Conservation (phyloP, 2,329 filamentous ascomycete species). For the Aspergillus caelatus region DNA sequence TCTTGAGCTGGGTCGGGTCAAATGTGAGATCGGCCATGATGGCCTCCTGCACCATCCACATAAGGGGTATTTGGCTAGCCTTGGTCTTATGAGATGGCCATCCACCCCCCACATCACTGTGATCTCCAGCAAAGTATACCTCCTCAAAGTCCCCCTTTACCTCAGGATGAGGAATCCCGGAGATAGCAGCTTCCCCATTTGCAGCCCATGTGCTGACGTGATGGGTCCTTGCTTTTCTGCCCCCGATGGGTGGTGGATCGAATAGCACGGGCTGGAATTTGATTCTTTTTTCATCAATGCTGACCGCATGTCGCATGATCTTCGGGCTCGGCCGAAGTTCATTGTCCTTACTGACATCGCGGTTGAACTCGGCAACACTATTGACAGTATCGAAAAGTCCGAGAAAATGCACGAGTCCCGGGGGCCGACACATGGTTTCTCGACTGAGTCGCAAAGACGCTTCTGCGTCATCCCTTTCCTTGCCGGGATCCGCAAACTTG, state of each 20-base stretch:
- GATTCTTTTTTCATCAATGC: slow-evolving; percentile 57
- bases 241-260: not conserved
- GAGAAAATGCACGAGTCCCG: slow-evolving; percentile 24
- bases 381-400: slow-evolving; percentile 32
- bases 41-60: slow-evolving; percentile 69
- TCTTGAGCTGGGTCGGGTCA: slow-evolving; percentile 46
- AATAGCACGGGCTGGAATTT: slow-evolving; percentile 47
- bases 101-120: slow-evolving; percentile 75
- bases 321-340: slow-evolving; percentile 38
- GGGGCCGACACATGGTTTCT: slow-evolving; percentile 23
- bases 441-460: slow-evolving; percentile 12
- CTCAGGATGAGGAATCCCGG: not conserved
- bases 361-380: slow-evolving; percentile 25
- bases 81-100: slow-evolving; percentile 62
- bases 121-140: slow-evolving; percentile 71
- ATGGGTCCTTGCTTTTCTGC: not conserved
- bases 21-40: slow-evolving; percentile 68
- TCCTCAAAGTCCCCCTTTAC: slow-evolving; percentile 65
- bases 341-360: slow-evolving; percentile 15
- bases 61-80: slow-evolving; percentile 66
- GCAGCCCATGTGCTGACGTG: slow-evolving; percentile 26
- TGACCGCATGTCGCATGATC: slow-evolving; percentile 56
- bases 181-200: slow-evolving; percentile 10
- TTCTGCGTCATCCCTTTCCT: slow-evolving; percentile 7
- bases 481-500: slow-evolving; percentile 17